Evolutionary conservation across 192 early-diverging fungal species (phyloP), one percentile per base, ranked within the genome.

Genomic region (Bifiguratus adelaidae): DNA sequence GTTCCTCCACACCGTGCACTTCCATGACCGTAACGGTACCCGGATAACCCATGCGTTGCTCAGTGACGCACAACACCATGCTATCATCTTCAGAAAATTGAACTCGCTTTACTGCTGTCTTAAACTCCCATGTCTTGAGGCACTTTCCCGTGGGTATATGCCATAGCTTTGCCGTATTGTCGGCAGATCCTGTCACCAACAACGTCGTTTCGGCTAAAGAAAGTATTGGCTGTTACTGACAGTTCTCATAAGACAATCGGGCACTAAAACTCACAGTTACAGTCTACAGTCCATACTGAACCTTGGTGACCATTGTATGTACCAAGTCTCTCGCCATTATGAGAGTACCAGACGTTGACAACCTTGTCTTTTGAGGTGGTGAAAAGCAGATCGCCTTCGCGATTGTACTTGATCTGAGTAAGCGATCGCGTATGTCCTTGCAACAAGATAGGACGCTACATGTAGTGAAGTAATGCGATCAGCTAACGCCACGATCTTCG

Each of bases 341-440:
- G 87, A 34, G 94, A 88, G 59, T 83, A 97, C 96, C 96, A 99
- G 35, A 89, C 85, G 53, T 84, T 91, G 34, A 88, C 84, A 46
- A 86, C 76, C 52, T 84, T 85, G 77, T 99, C 96, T 69, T 99
- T 99, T 27, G 90, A 81, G 41, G 80, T 83, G 5, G 91, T 87
- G 73, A 99, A 95, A 41, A 99, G 68, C 47, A 99, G 76, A 67
- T 99, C 96, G 30, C 96, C 96, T 60, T 97, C 96, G 26, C 73
- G 58, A 78, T 99, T 99, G 83, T 96, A 99, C 64, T 89, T 89
- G 67, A 99, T 82, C 61, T 91, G 91, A 29, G 96, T 99, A 52
- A 99, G 70, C 29, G 96, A 82, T 74, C 96, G 89, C 37, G 78
- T 81, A 71, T 99, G 96, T 37, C 96, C 96, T 77, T 90, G 85